Percentiles rank a stretch among this genome's conserved stretches.
Conservation (phyloP, 2,329 filamentous ascomycete species). For the Periconia sp. region DNA sequence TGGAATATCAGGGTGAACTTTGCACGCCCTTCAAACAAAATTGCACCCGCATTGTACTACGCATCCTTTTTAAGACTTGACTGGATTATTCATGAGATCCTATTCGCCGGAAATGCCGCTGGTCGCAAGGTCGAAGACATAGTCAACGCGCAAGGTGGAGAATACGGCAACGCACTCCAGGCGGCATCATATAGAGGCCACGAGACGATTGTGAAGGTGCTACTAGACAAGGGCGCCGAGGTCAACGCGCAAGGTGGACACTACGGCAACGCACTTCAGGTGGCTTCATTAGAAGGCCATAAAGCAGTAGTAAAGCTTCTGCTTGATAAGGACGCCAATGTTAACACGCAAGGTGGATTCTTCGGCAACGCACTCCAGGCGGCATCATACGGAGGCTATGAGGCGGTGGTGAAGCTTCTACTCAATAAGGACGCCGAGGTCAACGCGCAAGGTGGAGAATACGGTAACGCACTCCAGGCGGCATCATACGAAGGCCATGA, state of each 20-base stretch:
- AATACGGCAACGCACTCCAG: too few relatives aligned
- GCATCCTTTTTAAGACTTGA: conserved; percentile 13
- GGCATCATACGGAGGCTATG: neutral
- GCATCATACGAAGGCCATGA: neutral
- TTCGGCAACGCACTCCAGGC: neutral
- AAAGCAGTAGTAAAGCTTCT: conserved; percentile 7
- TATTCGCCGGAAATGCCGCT: neutral
- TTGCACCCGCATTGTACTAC: conserved; percentile 10
- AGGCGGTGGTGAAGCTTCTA: neutral
- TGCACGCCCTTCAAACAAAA: neutral
- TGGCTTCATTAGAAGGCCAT: neutral
- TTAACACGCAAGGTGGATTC: neutral
- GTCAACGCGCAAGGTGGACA: neutral
- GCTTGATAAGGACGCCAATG: conserved; percentile 20
- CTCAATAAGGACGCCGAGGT: neutral
- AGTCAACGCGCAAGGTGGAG: conserved; percentile 2
- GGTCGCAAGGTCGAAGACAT: neutral
- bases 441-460: neutral
- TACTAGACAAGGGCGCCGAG: neutral
- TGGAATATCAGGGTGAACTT: neutral
- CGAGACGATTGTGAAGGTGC: neutral
- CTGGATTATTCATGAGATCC: conserved; percentile 4
- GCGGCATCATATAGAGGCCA: too few relatives aligned
- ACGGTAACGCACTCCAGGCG: neutral
- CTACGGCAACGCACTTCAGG: neutral